These are phyloP conservation scores for Termitomyces sp. DNA, from an alignment of 768 basidiomycete genomes.

Conservation along the genomic window DNA sequence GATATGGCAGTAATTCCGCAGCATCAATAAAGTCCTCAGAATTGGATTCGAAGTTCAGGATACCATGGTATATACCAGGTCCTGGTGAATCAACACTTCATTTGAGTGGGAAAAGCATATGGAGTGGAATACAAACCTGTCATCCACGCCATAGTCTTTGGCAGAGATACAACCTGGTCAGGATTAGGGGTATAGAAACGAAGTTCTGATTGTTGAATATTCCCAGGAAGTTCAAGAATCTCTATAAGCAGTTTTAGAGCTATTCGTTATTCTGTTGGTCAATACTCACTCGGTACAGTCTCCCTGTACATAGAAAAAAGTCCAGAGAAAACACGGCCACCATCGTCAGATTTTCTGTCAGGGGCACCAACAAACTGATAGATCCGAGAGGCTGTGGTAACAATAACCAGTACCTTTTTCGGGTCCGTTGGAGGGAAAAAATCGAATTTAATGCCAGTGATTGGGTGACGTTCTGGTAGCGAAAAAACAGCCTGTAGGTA, in stretches of 20 bases:
- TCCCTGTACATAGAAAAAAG: slow-evolving; percentile 77
- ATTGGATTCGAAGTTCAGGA: slow-evolving; percentile 63
- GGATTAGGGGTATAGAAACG: slow-evolving; percentile 75
- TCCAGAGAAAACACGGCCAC: slow-evolving; percentile 66
- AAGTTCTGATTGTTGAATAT: slow-evolving; percentile 70
- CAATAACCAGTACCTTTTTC: slow-evolving; percentile 66
- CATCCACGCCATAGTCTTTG: slow-evolving; percentile 85
- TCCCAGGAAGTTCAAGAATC: slow-evolving; percentile 87
- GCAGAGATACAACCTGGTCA: slow-evolving; percentile 65
- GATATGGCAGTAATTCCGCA: slow-evolving; percentile 79
- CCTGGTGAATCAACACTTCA: slow-evolving; percentile 38
- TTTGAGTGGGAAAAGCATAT: slow-evolving; percentile 1
- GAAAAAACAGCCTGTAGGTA: slow-evolving; percentile 73
- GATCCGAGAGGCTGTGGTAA: slow-evolving; percentile 83
- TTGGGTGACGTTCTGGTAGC: slow-evolving; percentile 75
- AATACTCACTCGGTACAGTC: slow-evolving; percentile 65
- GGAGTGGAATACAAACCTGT: slow-evolving; percentile 53
- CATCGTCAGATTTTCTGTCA: slow-evolving; percentile 70
- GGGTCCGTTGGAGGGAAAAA: slow-evolving; percentile 64
- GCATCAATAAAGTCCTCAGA: slow-evolving; percentile 76
- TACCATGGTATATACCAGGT: slow-evolving; percentile 86
- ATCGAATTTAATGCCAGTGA: slow-evolving; percentile 85
- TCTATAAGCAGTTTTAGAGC: slow-evolving; percentile 40
- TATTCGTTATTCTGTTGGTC: neutral
- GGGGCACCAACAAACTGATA: slow-evolving; percentile 83